These are phyloP conservation scores for Saxophila tyrrhenica DNA, from an alignment of 495 filamentous ascomycete genomes.

Conservation along the genomic window DNA sequence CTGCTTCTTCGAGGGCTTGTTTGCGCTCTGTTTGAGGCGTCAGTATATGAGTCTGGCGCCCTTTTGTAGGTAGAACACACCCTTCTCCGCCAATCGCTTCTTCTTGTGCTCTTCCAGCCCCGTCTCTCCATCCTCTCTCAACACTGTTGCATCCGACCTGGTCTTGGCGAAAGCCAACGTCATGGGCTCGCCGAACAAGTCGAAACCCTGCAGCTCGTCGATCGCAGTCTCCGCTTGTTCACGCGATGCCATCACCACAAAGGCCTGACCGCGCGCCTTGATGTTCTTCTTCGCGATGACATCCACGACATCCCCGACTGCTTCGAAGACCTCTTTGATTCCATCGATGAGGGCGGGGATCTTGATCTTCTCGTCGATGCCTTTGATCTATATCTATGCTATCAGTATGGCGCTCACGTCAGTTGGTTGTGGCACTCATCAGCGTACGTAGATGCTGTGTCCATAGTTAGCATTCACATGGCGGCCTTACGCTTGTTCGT, in stretches of 20 bases:
- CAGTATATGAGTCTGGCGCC: not conserved
- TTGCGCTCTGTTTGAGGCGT: constrained; percentile 57
- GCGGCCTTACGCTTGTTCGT: constrained; percentile 17
- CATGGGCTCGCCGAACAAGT: constrained; percentile 91
- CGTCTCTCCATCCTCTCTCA: constrained; percentile 56
- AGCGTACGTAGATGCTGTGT: constrained; percentile 17
- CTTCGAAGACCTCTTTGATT: constrained; percentile 68
- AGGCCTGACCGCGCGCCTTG: constrained; percentile 90
- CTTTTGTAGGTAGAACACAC: constrained; percentile 32
- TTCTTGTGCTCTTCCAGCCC: constrained; percentile 84
- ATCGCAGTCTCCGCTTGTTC: constrained; percentile 70
- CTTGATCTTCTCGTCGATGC: constrained; percentile 90
- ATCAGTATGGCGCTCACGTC: not conserved
- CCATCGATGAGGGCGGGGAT: constrained; percentile 63
- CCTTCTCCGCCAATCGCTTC: constrained; percentile 78
- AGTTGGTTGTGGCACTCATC: not conserved
- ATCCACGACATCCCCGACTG: constrained; percentile 84
- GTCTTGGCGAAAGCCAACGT: constrained; percentile 73
- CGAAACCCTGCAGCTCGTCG: constrained; percentile 85
- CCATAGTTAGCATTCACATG: constrained; percentile 2
- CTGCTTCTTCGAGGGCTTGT: constrained; percentile 70
- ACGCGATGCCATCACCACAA: constrained; percentile 78
- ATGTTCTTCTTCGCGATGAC: constrained; percentile 87
- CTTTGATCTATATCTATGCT: constrained; percentile 51
- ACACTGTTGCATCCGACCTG: constrained; percentile 77